Evolutionary conservation across 257 asterid species (phyloP).

Genomic region (Oldenlandia corymbosa): DNA sequence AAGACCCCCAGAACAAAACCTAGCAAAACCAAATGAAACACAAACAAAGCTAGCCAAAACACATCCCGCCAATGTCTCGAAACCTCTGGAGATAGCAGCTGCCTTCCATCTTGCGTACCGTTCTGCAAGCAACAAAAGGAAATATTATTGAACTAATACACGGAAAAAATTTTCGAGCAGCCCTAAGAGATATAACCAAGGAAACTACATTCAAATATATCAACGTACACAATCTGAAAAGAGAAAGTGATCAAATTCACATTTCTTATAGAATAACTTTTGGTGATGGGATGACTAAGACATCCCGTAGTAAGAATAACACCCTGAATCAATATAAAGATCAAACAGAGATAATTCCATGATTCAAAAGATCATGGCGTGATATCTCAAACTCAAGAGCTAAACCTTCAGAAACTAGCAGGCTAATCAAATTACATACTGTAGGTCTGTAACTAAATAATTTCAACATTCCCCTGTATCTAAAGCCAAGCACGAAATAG

Average conservation of each 20-base stretch:
- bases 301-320: background rate
- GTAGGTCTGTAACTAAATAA: background rate
- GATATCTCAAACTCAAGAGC: background rate
- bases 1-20: slow-evolving; percentile 75
- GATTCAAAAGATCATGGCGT: background rate
- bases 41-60: slow-evolving; percentile 76
- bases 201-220: background rate
- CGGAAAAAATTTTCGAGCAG: background rate
- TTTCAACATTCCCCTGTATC: background rate
- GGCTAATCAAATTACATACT: background rate
- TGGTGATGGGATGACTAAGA: background rate
- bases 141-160: background rate
- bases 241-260: background rate
- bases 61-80: slow-evolving; percentile 84
- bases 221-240: background rate
- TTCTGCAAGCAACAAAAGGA: slow-evolving; percentile 45
- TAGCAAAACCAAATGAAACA: slow-evolving; percentile 61
- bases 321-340: background rate
- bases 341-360: background rate
- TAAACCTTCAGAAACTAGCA: background rate
- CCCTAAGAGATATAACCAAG: background rate
- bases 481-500: background rate
- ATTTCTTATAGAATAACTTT: background rate
- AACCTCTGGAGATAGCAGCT: slow-evolving; percentile 42
- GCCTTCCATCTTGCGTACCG: slow-evolving; percentile 33